A percentile compares a stretch with the other conserved stretches of the same genome.
Evolutionary conservation across 2,329 filamentous ascomycete genomes (phyloP).

Genomic region (Alternaria gaisen): DNA sequence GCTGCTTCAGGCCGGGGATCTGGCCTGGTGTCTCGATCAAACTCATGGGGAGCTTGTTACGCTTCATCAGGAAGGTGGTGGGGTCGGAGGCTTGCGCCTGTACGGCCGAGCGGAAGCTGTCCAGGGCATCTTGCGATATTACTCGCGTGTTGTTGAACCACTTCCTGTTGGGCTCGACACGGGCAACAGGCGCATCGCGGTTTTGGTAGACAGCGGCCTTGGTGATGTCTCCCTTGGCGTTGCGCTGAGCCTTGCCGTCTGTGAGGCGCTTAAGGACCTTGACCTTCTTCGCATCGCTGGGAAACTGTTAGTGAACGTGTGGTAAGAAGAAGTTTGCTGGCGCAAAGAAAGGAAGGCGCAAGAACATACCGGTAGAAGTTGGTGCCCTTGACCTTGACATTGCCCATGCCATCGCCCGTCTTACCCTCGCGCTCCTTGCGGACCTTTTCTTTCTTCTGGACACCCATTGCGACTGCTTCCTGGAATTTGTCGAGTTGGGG

Average conservation of each 20-base stretch:
- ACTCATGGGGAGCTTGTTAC: conserved; percentile 96
- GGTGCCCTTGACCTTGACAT: conserved; percentile 94
- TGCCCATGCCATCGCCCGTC: conserved; percentile 84
- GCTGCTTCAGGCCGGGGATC: conserved; percentile 86
- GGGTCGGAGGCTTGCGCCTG: conserved; percentile 89
- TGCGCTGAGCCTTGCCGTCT: conserved; percentile 82
- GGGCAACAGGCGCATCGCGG: conserved; percentile 79
- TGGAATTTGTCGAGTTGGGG: conserved; percentile 16
- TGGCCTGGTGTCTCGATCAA: conserved; percentile 80
- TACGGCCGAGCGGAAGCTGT: conserved; percentile 89
- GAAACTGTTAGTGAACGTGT: neutral
- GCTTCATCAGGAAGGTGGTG: conserved; percentile 93
- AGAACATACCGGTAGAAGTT: conserved; percentile 79
- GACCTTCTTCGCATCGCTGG: conserved; percentile 77
- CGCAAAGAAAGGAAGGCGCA: neutral
- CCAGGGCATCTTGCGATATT: conserved; percentile 88
- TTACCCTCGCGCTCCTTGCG: conserved; percentile 87
- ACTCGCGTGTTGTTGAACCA: conserved; percentile 97
- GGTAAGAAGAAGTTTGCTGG: neutral
- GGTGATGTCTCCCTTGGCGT: conserved; percentile 83
- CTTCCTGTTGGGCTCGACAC: conserved; percentile 94
- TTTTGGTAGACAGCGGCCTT: conserved; percentile 87
- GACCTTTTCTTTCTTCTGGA: conserved; percentile 87
- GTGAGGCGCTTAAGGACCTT: conserved; percentile 91
- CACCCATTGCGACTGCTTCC: conserved; percentile 71